These are phyloP conservation scores for Petunia hybrid DNA, from an alignment of 305 asterid genomes.

Conservation along the genomic window DNA sequence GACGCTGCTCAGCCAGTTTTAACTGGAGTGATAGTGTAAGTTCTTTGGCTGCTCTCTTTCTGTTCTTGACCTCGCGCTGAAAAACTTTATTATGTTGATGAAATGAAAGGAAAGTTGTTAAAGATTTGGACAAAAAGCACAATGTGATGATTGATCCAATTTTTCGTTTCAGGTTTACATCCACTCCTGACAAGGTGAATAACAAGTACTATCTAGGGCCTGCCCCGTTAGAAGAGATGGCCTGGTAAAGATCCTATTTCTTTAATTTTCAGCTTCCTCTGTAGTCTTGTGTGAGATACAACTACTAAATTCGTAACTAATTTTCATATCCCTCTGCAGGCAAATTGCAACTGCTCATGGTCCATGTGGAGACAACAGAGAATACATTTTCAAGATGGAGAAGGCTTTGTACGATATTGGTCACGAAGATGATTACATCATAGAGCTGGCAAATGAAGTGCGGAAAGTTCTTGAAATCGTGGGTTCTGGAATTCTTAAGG, in stretches of 20 bases:
- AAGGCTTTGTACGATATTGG: constrained; percentile 67
- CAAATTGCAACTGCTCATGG: constrained; percentile 96
- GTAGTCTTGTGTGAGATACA: neutral
- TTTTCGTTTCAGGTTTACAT: constrained; percentile 68
- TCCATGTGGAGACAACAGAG: constrained; percentile 91
- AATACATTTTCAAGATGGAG: constrained; percentile 71
- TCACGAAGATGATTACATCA: constrained; percentile 79
- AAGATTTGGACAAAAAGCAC: neutral
- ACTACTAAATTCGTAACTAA: neutral
- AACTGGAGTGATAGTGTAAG: constrained; percentile 84
- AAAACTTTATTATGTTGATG: neutral
- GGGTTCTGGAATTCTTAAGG: constrained; percentile 45
- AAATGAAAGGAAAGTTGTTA: neutral
- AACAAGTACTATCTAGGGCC: constrained; percentile 93
- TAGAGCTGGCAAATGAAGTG: constrained; percentile 91
- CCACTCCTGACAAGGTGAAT: constrained; percentile 78
- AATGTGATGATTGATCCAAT: neutral
- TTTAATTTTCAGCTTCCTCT: neutral
- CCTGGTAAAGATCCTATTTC: constrained; percentile 41
- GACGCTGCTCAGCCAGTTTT: constrained; percentile 61
- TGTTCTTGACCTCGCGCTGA: neutral
- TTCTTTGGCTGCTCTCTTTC: constrained; percentile 3
- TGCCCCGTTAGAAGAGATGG: constrained; percentile 93
- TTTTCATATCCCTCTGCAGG: constrained; percentile 31
- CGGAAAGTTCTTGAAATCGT: constrained; percentile 63